Base-by-base conservation (phyloP, 2,329 filamentous ascomycete species). In the Penicillium sp. region DNA sequence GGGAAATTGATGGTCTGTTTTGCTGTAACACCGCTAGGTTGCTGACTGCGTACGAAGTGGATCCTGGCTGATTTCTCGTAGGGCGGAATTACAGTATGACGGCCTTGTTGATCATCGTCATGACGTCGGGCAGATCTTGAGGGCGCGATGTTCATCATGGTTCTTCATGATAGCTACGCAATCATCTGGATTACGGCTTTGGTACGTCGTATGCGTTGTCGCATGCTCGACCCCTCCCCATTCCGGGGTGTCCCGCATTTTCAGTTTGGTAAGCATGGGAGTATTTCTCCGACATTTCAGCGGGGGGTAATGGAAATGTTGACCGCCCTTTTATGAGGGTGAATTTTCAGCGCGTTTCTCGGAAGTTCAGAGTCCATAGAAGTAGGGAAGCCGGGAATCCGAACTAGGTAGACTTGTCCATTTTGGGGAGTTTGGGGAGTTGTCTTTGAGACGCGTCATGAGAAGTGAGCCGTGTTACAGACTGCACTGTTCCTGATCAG, bases 301-400 rank as follows among this genome's bases (percentile, higher is more conserved):
- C 54, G 50, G 23, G 13, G 50, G 23, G 13, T 8, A 31, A 11
- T 10, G 27, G 10, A 3, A 27, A n/a, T 16, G 14, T 47, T 57
- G 53, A 62, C 60, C 59, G 57, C 60, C 53, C 42, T 50, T 60
- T 60, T n/a, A 10, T 26, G 27, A 27, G 39, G 27, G 19, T 47
- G 47, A 50, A 43, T 61, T 55, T 62, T 57, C 44, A 65, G 62
- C 63, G 63, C 60, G 48, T 64, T 61, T 46, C 53, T 66, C 64
- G 64, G 60, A 53, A 65, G 21, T 42, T 23, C n/a, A 35, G n/a
- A 21, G 16, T 26, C 35, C 10, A 35, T 25, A 35, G 31, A 27
- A 29, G 16, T 16, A 16, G 11, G 10, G 19, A 8, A 19, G 23
- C 35, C 35, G 33, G 23, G 25, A 29, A 27, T 25, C 25, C 19